Evolutionary conservation across 371 early-diverging fungal genomes (phyloP), one percentile per base, ranked within the genome.

Genomic region (Saksenaea vasiformis): DNA sequence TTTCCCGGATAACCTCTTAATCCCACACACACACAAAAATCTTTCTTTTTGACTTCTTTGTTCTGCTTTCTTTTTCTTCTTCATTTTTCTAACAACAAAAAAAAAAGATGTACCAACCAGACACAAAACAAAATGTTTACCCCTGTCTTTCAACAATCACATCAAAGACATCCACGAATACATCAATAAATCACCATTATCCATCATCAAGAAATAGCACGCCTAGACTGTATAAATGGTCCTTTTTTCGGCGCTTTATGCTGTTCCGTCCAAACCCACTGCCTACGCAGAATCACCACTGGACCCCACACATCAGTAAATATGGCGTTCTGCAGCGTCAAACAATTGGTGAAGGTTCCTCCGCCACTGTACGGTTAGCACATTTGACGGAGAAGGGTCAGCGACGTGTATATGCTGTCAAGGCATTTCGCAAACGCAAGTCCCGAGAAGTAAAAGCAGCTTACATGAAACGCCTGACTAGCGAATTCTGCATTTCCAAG

Each of bases 401-500:
- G 22, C n/a, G 22, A 5, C 57, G 44, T 14, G 17, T 58, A 17
- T 39, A 36, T n/a, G 97, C 96, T 2, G 87, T 96, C 71, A 97
- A 97, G 67, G 93, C 93, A 60, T 97, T 96, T 76, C 86, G 95
- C 69, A 93, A 93, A 68, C 86, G 91, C 54, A 80, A 89, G 60
- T 90, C 91, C 71, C 82, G 90, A 68, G 95, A 96, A 81, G 75
- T 89, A 1, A 90, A 95, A 78, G 89, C 91, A 65, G 93, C 93
- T 62, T 98, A 95, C 70, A 83, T 97, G 82, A 98, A 97, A 69
- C 89, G 87, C 69, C 78, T 95, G 62, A 91, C 89, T 41, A 83
- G 90, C 67, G 96, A 97, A 78, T 96, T 94, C 69, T 95, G 96
- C 74, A 96, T 97, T 63, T 86, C 90, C 35, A 93, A 94, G 2